Percentiles rank a stretch among this genome's conserved stretches.
phyloP scores from a whole-genome alignment of 768 basidiomycete genomes.

The Daedaleopsis nitida region DNA sequence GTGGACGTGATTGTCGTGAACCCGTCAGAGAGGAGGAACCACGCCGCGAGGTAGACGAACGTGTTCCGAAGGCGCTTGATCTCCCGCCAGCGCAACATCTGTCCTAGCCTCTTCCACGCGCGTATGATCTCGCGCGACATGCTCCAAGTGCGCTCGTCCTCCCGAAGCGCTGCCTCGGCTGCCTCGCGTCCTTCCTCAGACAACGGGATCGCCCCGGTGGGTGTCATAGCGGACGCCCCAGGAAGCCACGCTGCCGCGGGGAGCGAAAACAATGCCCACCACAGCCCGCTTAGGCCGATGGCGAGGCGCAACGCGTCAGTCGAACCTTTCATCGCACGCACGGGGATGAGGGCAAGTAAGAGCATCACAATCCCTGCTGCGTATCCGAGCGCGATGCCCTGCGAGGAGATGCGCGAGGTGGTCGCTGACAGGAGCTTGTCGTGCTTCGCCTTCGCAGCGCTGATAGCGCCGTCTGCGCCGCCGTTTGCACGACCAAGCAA shows the following conservation, averaged over 20 bases:
- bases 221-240: conserved; percentile 28
- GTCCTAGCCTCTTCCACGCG: conserved; percentile 77
- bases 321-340: conserved; percentile 69
- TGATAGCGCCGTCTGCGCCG: conserved; percentile 16
- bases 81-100: conserved; percentile 74
- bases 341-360: conserved; percentile 75
- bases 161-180: neutral
- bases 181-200: conserved; percentile 4
- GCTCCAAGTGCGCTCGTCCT: conserved; percentile 41
- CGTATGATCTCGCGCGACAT: conserved; percentile 52
- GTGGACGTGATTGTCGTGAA: conserved; percentile 94
- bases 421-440: conserved; percentile 63
- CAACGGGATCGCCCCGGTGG: conserved; percentile 5
- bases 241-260: conserved; percentile 81
- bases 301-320: conserved; percentile 81
- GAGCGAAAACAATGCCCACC: conserved; percentile 86
- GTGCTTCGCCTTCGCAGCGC: conserved; percentile 39
- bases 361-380: conserved; percentile 78
- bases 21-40: conserved; percentile 93
- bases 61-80: conserved; percentile 78
- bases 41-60: conserved; percentile 88
- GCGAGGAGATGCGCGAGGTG: conserved; percentile 81
- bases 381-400: conserved; percentile 87
- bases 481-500: conserved; percentile 10
- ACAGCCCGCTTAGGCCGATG: conserved; percentile 80